Base-by-base conservation (phyloP, 2,329 filamentous ascomycete genomes). In the Xylariaceae sp. region DNA sequence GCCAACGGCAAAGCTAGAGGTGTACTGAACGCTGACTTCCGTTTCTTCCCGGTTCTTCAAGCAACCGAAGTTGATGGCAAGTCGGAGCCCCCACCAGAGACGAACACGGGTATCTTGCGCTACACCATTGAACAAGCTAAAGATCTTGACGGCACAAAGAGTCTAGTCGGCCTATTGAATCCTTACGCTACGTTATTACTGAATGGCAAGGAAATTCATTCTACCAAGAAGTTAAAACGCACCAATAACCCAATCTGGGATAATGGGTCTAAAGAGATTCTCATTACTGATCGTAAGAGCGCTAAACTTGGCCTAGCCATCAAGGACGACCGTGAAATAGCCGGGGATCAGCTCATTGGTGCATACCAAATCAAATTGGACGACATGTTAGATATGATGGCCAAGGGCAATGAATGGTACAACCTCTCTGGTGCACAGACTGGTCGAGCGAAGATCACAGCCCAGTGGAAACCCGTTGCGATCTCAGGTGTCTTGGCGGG, bases 181-280 rank as follows among this genome's bases (percentile, higher is more conserved):
- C 93, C 93, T 2, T 98, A 97, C 56, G 91, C 88, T 8, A 76
- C 83, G 23, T 76, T 98, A 40, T 77, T 96, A 36, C 80, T 98
- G 56, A 98, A 98, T 59, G 87, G 89, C 52, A 95, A 93, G 68
- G 86, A 94, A 63, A 79, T 97, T 4, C 90, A 95, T 59, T 77
- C 82, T 45, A 95, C 91, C 42, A 88, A 90, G 69, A 94, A 91
- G 67, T 78, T 96, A 59, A 98, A 97, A 77, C 85, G 92, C 50
- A 97, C 90, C 49, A 98, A 98, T 70, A 93, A 95, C 59, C 93
- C 93, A 6, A 91, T 98, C 59, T 98, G 91, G 85, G 85, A 92
- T 43, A 86, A 97, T 62, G 88, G 88, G 6, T 86, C 83, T 56
- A 95, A 95, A 69, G 93, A 98, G 63, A 82, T 98, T 56, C 81